Conservation (phyloP, 2,329 filamentous ascomycete genomes). For the Exophiala sp. region DNA sequence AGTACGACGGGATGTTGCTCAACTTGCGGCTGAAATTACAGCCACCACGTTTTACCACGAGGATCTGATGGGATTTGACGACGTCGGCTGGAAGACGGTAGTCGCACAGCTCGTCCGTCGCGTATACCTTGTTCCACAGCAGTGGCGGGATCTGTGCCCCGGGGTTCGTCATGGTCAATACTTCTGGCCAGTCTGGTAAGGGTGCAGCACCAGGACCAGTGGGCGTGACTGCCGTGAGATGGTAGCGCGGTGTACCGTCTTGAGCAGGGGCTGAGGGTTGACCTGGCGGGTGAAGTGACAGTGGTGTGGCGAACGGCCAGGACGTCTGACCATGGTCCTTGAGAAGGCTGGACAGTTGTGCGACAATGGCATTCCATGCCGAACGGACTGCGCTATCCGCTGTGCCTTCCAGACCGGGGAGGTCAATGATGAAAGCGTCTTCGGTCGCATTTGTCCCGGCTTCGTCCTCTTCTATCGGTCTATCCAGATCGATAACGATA, state of each 20-base stretch:
- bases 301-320: conserved; percentile 20
- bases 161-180: conserved; percentile 36
- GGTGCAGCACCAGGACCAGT: conserved; percentile 60
- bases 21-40: conserved; percentile 85
- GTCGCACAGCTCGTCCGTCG: conserved; percentile 66
- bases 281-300: conserved; percentile 9
- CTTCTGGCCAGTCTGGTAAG: conserved; percentile 58
- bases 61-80: conserved; percentile 63
- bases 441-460: conserved; percentile 9
- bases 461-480: conserved; percentile 6
- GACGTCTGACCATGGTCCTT: conserved; percentile 18
- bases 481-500: conserved; percentile 60
- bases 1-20: conserved; percentile 74
- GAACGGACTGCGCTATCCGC: conserved; percentile 23
- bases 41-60: conserved; percentile 75
- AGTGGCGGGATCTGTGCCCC: conserved; percentile 44
- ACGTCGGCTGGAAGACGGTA: conserved; percentile 52
- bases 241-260: conserved; percentile 19
- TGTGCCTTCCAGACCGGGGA: conserved; percentile 8
- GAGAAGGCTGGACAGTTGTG: conserved; percentile 27
- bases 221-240: conserved; percentile 48
- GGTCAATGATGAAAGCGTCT: conserved; percentile 12
- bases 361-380: conserved; percentile 29
- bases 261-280: background rate
- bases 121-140: conserved; percentile 67